Evolutionary conservation across 2,329 filamentous ascomycete species (phyloP), one percentile per base, ranked within the genome.

Genomic region (Colletotrichum sp.): DNA sequence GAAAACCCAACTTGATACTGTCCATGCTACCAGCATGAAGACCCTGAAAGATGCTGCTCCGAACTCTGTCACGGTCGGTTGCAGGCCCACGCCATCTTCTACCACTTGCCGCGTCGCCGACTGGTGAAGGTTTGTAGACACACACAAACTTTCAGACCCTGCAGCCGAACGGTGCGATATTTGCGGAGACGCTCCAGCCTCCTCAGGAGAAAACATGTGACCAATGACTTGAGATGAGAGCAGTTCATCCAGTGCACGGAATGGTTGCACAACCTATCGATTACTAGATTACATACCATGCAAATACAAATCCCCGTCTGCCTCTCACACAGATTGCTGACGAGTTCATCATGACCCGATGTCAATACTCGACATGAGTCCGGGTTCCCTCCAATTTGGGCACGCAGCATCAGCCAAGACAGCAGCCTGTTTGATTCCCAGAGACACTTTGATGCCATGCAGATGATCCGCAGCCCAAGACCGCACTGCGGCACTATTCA

Each of bases 341-440:
- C 19, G 19, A 27, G 9, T 22, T 12, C 28, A 11, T 27, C 19
- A 25, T 59, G 28, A 19, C 5, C 32, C n/a, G n/a, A 59, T 34
- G 48, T 57, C 32, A 19, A 59, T 52, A 8, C 32, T 30, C 5
- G 65, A 30, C 44, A 66, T 66, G n/a, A 48, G 32, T 11, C n/a
- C 48, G 13, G 28, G n/a, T 9, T 68, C 48, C 48, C 65, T 68
- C 65, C 65, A 66, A 44, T 66, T 66, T 6, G 64, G 64, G 13
- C 64, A 68, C 25, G 65, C 48, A 22, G 44, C 65, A 16, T 78
- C 76, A 8, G 78, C 79, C 19, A 80, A 30, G 15, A 80, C 30
- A 4, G 71, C 74, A 5, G 78, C 79, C 27, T 79, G 77, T 27
- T 78, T 77, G 36, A 79, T 76, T 15, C 79, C 79, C 70, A 78